Base-by-base conservation (phyloP, 768 basidiomycete species). In the Kwoniella sp. region DNA sequence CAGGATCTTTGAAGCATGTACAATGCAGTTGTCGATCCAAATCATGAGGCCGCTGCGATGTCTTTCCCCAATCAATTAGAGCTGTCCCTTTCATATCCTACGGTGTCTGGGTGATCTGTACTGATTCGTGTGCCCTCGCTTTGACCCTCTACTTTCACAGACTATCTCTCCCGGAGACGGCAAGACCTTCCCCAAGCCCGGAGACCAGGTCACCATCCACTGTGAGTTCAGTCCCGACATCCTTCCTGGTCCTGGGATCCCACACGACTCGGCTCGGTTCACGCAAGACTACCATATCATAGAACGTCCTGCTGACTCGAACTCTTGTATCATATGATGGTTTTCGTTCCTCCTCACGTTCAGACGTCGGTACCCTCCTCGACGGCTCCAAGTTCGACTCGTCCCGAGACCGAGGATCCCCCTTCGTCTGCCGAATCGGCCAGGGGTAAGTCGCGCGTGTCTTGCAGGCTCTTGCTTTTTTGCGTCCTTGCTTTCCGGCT, bases 341-440 rank as follows among this genome's bases (percentile, higher is more conserved):
- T 45, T 45, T 45, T n/a, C n/a, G 12, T 45, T 45, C 41, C n/a
- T 45, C 12, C 41, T 45, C 41, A n/a, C n/a, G 11, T n/a, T 45
- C 26, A 80, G 79, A 81, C 77, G 76, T 78, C 65, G 79, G 79
- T 53, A 81, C 79, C 63, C 74, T 81, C 61, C 73, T 69, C 30
- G 78, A 81, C 68, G 79, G 79, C 17, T 76, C 75, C 73, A 79
- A 79, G 66, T 81, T 81, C 66, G 79, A 81, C 69, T 78, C 76
- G n/a, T 78, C 76, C 67, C 68, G 72, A 54, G 74, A 78, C 68
- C 70, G 76, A 34, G 71, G 71, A 73, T 65, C 64, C 29, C 75
- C 78, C 25, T 79, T 79, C 70, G 72, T 73, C 66, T 77, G 76
- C 67, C 66, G 67, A 63, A 79, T 79, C 66, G 76, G 77, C 63